Base-by-base conservation (phyloP, 2,329 filamentous ascomycete genomes). In the Decorospora gaudefroyi region DNA sequence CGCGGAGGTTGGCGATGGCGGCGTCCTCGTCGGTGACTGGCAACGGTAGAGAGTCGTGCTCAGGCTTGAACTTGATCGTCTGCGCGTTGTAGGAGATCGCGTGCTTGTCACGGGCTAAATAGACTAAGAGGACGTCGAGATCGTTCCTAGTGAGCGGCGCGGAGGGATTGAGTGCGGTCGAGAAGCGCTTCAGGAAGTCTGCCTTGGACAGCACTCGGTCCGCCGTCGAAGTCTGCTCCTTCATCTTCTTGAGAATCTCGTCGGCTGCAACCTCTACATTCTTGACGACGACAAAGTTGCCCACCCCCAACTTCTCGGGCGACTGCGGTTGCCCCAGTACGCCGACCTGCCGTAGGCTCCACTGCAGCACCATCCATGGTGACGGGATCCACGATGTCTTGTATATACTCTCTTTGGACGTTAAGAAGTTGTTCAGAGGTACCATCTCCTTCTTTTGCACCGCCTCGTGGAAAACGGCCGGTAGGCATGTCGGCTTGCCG, bases 31-130 rank as follows among this genome's bases (percentile, higher is more conserved):
- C 76, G 1, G 87, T 88, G 53, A 97, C 85, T 1, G 76, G 70
- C 3, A 76, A 74, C 0, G 78, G 66, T 0, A 72, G 71, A 3
- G 51, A 32, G 12, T 68, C 64, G 32, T 58, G 62, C 33, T 61
- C 54, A 4, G 59, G 33, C 58, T 82, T 86, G 68, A 97, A 85
- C 65, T 88, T 91, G 57, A 99, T 68, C 2, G 72, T 72, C 65
- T 95, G 89, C 51, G 95, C 85, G 11, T 90, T 90, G 57, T 88
- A 83, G 3, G 85, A 80, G 56, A 91, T 82, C 27, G 86, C 90
- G 61, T 95, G 72, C 4, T 80, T 82, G 61, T 90, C 84, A 57
- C 74, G 68, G 1, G 66, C 55, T 16, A 78, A 67, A 53, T 75
- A 70, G 7, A 61, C 61, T 8, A 78, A 88, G 54, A 96, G 72